Evolutionary conservation across 352 stramenopile genomes (phyloP).

Genomic region (Plasmopara muralis): DNA sequence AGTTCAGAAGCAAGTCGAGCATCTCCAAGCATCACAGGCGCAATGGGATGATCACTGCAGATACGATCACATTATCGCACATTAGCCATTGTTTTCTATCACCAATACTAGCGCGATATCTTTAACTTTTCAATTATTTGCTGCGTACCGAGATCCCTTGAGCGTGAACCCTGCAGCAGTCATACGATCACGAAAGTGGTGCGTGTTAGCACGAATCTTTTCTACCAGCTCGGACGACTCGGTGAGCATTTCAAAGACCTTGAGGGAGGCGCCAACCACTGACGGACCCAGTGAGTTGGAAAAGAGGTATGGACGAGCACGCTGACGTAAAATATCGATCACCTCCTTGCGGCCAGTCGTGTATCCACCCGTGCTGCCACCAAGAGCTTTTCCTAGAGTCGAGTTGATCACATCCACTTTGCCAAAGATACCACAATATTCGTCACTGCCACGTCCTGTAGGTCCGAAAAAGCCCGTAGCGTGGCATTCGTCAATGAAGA

Average conservation of each 20-base stretch:
- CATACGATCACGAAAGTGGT: slow-evolving; percentile 90
- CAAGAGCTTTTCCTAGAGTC: slow-evolving; percentile 91
- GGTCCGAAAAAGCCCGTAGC: slow-evolving; percentile 90
- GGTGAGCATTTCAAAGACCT: slow-evolving; percentile 91
- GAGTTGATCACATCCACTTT: slow-evolving; percentile 93
- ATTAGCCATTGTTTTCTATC: background rate
- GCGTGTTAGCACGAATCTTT: slow-evolving; percentile 85
- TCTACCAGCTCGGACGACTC: slow-evolving; percentile 81
- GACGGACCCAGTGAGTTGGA: slow-evolving; percentile 90
- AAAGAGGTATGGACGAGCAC: slow-evolving; percentile 90
- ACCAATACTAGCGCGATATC: background rate
- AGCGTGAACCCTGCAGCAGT: slow-evolving; percentile 86
- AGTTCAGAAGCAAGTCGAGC: slow-evolving; percentile 84
- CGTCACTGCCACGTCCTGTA: slow-evolving; percentile 87
- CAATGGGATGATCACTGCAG: slow-evolving; percentile 83
- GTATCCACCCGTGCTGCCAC: slow-evolving; percentile 90
- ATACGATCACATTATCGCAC: slow-evolving; percentile 3
- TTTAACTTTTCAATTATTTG: background rate
- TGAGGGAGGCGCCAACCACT: slow-evolving; percentile 90
- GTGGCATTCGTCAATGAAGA: slow-evolving; percentile 94
- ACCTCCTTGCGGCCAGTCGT: slow-evolving; percentile 86
- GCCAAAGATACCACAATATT: slow-evolving; percentile 87
- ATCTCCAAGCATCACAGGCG: slow-evolving; percentile 89
- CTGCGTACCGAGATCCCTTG: slow-evolving; percentile 63
- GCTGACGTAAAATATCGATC: slow-evolving; percentile 89